Base-by-base conservation (phyloP, 805 yeast genomes). In the Nakazawaea peltata region DNA sequence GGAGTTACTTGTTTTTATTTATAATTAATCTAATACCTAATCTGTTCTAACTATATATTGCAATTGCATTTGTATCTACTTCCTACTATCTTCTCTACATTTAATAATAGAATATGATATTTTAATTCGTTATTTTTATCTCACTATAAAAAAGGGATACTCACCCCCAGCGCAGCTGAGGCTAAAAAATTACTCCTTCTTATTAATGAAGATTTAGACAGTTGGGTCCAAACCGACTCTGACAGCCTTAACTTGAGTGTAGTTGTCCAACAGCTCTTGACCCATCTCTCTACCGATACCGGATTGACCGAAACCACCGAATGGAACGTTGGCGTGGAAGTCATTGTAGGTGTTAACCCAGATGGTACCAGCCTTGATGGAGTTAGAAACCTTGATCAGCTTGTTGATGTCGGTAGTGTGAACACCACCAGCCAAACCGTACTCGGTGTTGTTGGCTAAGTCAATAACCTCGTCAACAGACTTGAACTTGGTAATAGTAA, bases 381-480 rank as follows among this genome's bases (percentile, higher is more conserved):
- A 68, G 58, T 71, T 69, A 28, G 92, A 69, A 38, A 81, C 81
- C 36, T 71, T 71, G 41, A 77, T 57, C 21, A 81, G 92, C 48
- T 69, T 77, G 64, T 69, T 74, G 39, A 79, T 50, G 51, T 81
- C 76, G 34, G 67, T 62, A 30, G 95, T 77, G 70, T 85, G 92
- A 39, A 86, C 63, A 65, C 87, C 92, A 35, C 94, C 92, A 51
- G 94, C 94, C 48, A 86, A 71, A 47, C 95, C 95, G 53, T 78
- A 83, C 38, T 73, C 74, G 26, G 87, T 69, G 57, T 79, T 77
- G 60, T 86, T 86, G 44, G 92, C 88, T 60, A 69, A 63, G 34
- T 61, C 66, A 41, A 86, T 65, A 34, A 77, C 88, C 58, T 85
- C 94, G 44, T 81, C 90, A 43, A 74, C 71, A 33, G 81, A 67